Evolutionary conservation across 169 alveolate species (phyloP), one percentile per base, ranked within the genome.

Genomic region (Plasmodium vivax): DNA sequence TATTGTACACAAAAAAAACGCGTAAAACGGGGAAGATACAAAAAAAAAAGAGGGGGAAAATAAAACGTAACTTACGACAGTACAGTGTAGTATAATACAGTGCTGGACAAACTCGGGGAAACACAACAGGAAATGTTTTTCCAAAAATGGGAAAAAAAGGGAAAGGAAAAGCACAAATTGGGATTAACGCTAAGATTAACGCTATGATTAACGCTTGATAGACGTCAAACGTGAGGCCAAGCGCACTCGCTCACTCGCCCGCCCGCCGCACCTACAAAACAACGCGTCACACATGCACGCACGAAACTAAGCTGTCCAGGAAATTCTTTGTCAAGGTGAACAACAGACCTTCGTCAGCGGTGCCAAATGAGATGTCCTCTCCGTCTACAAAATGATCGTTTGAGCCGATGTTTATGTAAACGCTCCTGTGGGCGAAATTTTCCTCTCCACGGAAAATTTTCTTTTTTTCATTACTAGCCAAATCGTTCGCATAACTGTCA

Each of bases 271-370:
- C 51, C 38, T 79, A 79, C 51, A 79, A 8, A 79, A 41, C 0
- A 41, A 32, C 3, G 30, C 14, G n/a, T 85, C 36, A 85, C 45
- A 85, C 62, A 77, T 85, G 83, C 12, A 77, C n/a, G 51, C 77
- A 85, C n/a, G 93, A 85, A 75, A 85, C 43, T 79, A 85, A n/a
- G 32, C 62, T 51, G 32, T 85, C 80, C 80, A 85, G 27, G 30
- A 85, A 85, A 41, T 85, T 72, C 72, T 85, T 85, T 2, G 93
- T 47, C 62, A 75, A 14, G 58, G 72, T 77, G 45, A 85, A 85
- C 34, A 85, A 77, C 7, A 85, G n/a, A 30, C 74, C 68, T 12
- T 85, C 87, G 56, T 75, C 68, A 32, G 34, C 43, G 10, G 32
- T 85, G 68, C 62, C 45, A 19, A 71, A 77, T 23, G 71, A 14